Evolutionary conservation across 1,139 yeast genomes (phyloP).

Genomic region (Saccharomyces hybrid): DNA sequence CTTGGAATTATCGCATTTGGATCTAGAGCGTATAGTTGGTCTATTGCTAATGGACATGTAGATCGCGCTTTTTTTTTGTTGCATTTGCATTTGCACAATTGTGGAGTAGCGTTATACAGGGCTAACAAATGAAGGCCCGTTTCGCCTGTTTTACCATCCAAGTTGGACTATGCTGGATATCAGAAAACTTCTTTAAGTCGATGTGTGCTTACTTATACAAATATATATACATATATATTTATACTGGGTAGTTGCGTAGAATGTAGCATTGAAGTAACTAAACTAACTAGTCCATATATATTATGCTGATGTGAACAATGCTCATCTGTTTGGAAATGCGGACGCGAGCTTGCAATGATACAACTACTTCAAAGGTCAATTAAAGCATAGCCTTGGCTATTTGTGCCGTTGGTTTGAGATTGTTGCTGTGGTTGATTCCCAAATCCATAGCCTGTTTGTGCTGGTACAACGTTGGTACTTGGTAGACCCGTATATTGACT

Average conservation of each 20-base stretch:
- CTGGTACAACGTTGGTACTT: slow-evolving; percentile 48
- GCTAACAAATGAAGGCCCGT: background rate
- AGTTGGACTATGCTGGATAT: background rate
- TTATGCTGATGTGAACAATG: background rate
- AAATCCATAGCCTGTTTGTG: slow-evolving; percentile 88
- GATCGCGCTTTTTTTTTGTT: background rate
- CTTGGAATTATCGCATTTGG: slow-evolving; percentile 20
- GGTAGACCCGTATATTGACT: slow-evolving; percentile 73
- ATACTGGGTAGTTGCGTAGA: background rate
- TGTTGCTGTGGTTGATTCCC: slow-evolving; percentile 53
- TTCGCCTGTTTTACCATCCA: background rate
- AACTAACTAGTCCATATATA: background rate
- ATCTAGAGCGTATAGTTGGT: slow-evolving; percentile 29
- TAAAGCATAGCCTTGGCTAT: slow-evolving; percentile 11
- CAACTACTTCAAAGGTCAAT: slow-evolving; percentile 8
- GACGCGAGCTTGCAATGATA: background rate
- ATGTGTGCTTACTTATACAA: background rate
- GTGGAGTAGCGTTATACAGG: background rate
- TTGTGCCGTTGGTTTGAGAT: slow-evolving; percentile 22
- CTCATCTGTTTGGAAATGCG: background rate
- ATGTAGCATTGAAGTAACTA: background rate
- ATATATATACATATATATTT: background rate
- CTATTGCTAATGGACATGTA: slow-evolving; percentile 28
- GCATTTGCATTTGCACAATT: too few species aligned
- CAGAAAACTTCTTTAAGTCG: background rate